A percentile compares a stretch with the other conserved stretches of the same genome.
phyloP scores from a whole-genome alignment of 371 early-diverging fungal species.

The Haplosporangium sp. region DNA sequence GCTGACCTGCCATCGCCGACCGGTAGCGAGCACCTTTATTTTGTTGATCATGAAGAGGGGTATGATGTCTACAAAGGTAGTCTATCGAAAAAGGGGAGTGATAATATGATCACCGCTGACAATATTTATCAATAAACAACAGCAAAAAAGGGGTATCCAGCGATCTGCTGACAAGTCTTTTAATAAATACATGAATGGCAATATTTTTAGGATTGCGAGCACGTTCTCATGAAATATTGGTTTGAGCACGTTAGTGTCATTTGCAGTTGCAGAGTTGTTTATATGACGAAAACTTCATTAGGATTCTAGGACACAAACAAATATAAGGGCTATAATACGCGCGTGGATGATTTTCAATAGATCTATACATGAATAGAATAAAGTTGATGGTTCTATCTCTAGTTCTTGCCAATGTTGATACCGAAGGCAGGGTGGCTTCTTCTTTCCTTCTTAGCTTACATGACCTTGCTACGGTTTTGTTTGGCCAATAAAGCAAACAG shows the following conservation, averaged over 20 bases:
- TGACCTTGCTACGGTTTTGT: conserved; percentile 45
- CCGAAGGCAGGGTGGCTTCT: conserved; percentile 30
- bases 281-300: conserved; percentile 5
- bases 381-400: conserved; percentile 1
- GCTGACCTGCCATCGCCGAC: conserved; percentile 7
- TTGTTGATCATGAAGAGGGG: background rate
- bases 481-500: conserved; percentile 61
- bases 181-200: background rate
- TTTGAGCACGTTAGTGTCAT: background rate
- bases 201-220: conserved; percentile 2
- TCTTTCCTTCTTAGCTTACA: conserved; percentile 20
- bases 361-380: background rate
- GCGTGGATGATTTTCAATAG: background rate
- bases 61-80: background rate
- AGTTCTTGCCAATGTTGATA: background rate
- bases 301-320: conserved; percentile 2
- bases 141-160: background rate
- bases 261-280: background rate
- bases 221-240: background rate
- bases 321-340: background rate
- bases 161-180: conserved; percentile 12
- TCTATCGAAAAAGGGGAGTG: conserved; percentile 6
- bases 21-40: conserved; percentile 1
- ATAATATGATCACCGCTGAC: conserved; percentile 9
- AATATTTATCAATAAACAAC: background rate